These are phyloP conservation scores for Tricholoma flavovirens DNA, from an alignment of 768 basidiomycete genomes.

Conservation along the genomic window DNA sequence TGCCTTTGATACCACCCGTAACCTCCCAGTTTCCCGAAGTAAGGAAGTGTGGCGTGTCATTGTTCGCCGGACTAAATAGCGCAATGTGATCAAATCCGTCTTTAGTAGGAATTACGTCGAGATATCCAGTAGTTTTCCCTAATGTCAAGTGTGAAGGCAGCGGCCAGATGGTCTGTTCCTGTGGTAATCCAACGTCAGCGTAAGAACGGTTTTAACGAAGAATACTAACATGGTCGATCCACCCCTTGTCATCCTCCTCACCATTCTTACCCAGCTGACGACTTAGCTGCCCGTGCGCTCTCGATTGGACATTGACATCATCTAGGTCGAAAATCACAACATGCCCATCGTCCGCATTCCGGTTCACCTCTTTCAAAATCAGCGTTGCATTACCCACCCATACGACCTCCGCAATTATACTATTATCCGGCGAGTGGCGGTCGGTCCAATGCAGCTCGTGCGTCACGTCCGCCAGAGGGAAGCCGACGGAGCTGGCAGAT, in stretches of 20 bases:
- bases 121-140: conserved; percentile 58
- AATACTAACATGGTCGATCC: conserved; percentile 76
- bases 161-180: conserved; percentile 62
- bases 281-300: conserved; percentile 50
- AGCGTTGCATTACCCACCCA: conserved; percentile 80
- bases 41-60: conserved; percentile 70
- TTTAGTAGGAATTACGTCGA: conserved; percentile 80
- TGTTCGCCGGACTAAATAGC: conserved; percentile 73
- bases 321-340: conserved; percentile 70
- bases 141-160: conserved; percentile 41
- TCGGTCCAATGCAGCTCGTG: conserved; percentile 63
- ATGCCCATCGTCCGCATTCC: conserved; percentile 75
- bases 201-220: background rate
- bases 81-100: conserved; percentile 93
- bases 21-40: conserved; percentile 93
- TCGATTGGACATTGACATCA: conserved; percentile 18
- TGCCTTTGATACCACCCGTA: conserved; percentile 60
- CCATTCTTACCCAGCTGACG: conserved; percentile 76
- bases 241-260: conserved; percentile 87
- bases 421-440: conserved; percentile 51
- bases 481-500: conserved; percentile 20
- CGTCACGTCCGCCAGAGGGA: conserved; percentile 37
- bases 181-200: conserved; percentile 3
- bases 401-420: conserved; percentile 74
- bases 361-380: conserved; percentile 81